These are phyloP conservation scores for Glebionis coronaria DNA, from an alignment of 129 eudicot species.

Conservation along the genomic window DNA sequence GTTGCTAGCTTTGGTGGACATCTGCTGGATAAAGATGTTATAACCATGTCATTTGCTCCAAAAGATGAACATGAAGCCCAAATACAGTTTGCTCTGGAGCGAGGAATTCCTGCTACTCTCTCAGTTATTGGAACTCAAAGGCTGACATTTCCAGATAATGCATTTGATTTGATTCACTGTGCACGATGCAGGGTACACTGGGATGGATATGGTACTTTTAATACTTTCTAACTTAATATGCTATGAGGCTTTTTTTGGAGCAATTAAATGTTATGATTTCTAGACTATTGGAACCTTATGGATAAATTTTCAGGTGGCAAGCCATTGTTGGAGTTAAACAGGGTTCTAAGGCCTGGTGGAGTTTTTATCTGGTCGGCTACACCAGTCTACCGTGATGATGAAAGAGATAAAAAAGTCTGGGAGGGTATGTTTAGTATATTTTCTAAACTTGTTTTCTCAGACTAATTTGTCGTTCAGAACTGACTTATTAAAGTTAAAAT, in stretches of 20 bases:
- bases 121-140: constrained; percentile 97
- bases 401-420: constrained; percentile 72
- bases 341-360: constrained; percentile 96
- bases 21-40: constrained; percentile 82
- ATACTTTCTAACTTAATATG: background rate
- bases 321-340: constrained; percentile 86
- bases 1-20: constrained; percentile 99
- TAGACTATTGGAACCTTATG: constrained; percentile 4
- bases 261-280: background rate
- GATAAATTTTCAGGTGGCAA: constrained; percentile 70
- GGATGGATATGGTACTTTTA: constrained; percentile 76
- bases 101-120: constrained; percentile 97
- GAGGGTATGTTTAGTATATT: constrained; percentile 43
- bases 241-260: background rate
- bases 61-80: constrained; percentile 99
- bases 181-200: constrained; percentile 99
- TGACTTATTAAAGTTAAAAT: background rate
- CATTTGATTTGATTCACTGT: constrained; percentile 88
- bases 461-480: background rate
- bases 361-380: constrained; percentile 98
- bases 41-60: constrained; percentile 98
- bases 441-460: background rate
- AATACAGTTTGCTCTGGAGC: constrained; percentile 95
- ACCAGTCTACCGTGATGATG: constrained; percentile 81
- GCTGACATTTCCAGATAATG: constrained; percentile 89